phyloP scores from a whole-genome alignment of 805 yeast species.

The Cyberlindnera lachancei region DNA sequence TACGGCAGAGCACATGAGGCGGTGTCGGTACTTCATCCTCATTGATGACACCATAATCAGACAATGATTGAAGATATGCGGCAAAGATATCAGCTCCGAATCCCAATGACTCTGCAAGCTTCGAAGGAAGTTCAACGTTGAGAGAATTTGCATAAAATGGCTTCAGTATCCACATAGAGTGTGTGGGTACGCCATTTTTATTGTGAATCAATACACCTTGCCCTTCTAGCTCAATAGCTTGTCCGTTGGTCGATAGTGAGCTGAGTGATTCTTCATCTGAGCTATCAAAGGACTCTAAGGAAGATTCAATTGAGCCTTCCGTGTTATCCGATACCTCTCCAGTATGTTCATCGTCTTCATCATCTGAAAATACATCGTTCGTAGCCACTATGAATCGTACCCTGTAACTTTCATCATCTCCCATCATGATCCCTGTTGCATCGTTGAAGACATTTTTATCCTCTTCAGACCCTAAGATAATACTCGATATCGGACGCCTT shows the following conservation, averaged over 20 bases:
- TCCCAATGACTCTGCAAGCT: constrained; percentile 69
- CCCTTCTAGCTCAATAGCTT: constrained; percentile 73
- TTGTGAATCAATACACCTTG: constrained; percentile 85
- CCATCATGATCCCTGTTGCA: constrained; percentile 63
- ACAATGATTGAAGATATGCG: constrained; percentile 57
- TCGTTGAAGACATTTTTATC: constrained; percentile 63
- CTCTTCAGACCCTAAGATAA: constrained; percentile 56
- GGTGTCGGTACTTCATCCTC: constrained; percentile 71
- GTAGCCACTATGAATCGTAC: constrained; percentile 58
- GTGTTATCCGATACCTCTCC: constrained; percentile 4
- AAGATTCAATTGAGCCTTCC: not conserved
- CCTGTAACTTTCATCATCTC: constrained; percentile 69
- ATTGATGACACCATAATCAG: constrained; percentile 57
- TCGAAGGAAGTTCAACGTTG: constrained; percentile 61
- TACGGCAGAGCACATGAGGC: constrained; percentile 74
- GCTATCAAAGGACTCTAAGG: constrained; percentile 2
- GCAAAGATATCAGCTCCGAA: constrained; percentile 84
- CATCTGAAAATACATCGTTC: constrained; percentile 23
- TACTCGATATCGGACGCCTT: constrained; percentile 47
- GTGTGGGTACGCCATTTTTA: constrained; percentile 52
- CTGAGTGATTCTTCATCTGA: constrained; percentile 28
- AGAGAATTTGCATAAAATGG: constrained; percentile 63
- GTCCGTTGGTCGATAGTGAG: constrained; percentile 48
- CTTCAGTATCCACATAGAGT: constrained; percentile 89
- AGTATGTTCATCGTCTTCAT: constrained; percentile 12